Evolutionary conservation across 1,284 basidiomycete genomes (phyloP).

Genomic region (Tilletiopsis washingtonensis): DNA sequence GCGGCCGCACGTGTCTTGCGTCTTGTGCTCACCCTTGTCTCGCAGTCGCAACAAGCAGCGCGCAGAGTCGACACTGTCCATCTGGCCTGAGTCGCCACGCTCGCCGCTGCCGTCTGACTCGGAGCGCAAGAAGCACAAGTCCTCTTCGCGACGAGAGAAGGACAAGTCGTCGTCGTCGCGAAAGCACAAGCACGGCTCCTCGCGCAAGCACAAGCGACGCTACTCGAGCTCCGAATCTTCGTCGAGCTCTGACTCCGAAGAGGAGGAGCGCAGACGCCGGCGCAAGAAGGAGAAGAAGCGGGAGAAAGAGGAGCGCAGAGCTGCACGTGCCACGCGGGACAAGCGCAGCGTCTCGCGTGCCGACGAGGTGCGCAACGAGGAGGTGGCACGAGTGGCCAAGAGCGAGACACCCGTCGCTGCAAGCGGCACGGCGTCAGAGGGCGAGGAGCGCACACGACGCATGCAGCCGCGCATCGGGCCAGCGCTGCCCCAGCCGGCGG

Average conservation of each 20-base stretch:
- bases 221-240: background rate
- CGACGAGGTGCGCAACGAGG: background rate
- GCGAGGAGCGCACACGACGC: background rate
- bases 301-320: background rate
- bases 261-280: slow-evolving; percentile 4
- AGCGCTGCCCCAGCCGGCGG: slow-evolving; percentile 8
- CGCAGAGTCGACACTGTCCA: slow-evolving; percentile 23
- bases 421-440: background rate
- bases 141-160: slow-evolving; percentile 18
- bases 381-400: slow-evolving; percentile 8
- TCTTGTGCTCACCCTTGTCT: slow-evolving; percentile 17
- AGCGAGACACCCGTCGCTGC: slow-evolving; percentile 4
- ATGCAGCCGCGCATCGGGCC: slow-evolving; percentile 10
- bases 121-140: no score
- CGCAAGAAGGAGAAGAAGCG: slow-evolving; percentile 3
- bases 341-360: background rate
- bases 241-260: background rate
- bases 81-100: slow-evolving; percentile 30
- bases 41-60: slow-evolving; percentile 25
- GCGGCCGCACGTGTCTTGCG: background rate
- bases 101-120: slow-evolving; percentile 20
- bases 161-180: slow-evolving; percentile 9
- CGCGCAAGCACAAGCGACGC: background rate
- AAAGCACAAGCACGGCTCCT: slow-evolving; percentile 8
- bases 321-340: background rate